Percentiles rank a stretch among this genome's conserved stretches.
Conservation (phyloP, 192 early-diverging fungal species). For the Coemansia sp. region DNA sequence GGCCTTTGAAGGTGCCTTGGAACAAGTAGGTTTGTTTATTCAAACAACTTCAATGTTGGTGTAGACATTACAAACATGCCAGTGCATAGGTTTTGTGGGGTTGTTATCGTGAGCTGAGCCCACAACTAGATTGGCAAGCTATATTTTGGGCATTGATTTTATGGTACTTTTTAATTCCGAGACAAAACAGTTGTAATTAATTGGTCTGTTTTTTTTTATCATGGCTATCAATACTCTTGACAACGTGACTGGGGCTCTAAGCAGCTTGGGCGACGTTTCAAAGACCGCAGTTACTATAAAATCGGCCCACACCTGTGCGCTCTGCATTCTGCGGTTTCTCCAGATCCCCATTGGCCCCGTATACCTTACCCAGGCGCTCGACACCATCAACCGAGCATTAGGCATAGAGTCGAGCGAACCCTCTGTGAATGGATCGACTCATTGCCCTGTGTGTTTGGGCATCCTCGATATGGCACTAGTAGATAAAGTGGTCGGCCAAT, state of each 20-base stretch:
- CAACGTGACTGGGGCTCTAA: not conserved
- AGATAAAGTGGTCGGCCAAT: constrained; percentile 7
- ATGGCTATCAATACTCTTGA: not conserved
- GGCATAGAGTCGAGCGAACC: not conserved
- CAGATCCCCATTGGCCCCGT: constrained; percentile 14
- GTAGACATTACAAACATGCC: too few species aligned
- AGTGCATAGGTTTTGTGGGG: too few species aligned
- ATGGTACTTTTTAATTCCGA: not conserved
- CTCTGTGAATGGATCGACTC: not conserved
- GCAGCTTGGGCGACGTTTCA: not conserved
- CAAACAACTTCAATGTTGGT: too few species aligned
- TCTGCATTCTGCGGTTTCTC: constrained; percentile 32
- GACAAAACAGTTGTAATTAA: not conserved
- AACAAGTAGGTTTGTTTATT: too few species aligned
- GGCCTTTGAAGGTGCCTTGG: too few species aligned
- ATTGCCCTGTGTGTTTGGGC: constrained; percentile 35
- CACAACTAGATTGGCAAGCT: not conserved
- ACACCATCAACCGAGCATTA: not conserved
- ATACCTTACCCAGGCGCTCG: constrained; percentile 8
- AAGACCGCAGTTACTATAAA: constrained; percentile 2
- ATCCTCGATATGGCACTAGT: constrained; percentile 8
- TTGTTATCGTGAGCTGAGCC: not conserved
- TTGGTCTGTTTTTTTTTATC: not conserved
- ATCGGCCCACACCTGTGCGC: constrained; percentile 5
- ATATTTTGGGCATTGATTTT: not conserved